Evolutionary conservation across 495 filamentous ascomycete genomes (phyloP), one percentile per base, ranked within the genome.

Genomic region (Xylaria venustula): DNA sequence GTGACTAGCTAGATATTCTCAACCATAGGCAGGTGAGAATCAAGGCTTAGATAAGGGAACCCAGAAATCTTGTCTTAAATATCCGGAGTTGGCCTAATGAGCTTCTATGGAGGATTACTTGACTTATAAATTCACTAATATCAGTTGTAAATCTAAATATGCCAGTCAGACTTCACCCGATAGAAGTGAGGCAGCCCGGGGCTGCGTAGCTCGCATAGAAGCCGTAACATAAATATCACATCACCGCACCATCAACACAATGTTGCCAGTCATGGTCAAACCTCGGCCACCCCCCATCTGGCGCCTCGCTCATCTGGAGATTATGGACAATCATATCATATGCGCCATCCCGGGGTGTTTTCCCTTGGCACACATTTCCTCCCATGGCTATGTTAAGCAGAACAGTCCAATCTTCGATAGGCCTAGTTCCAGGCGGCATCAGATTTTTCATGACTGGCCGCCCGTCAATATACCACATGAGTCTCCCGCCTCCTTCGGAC

Each of bases 401-500:
- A 19, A 80, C 58, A 26, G 60, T 63, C 60, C 62, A 79, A 47
- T 79, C 78, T 59, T 71, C 70, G 45, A 80, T 71, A 19, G 67
- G 67, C 48, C 78, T 67, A 15, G 74, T 77, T 0, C 75, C 76
- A 9, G 46, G 34, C 12, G 77, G 77, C 32, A 79, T 73, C 6
- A 60, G 26, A 9, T 65, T 75, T 55, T 69, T 76, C 76, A 80
- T 78, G 1, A 78, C 73, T 0, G 73, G 64, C 20, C 64, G 41
- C 3, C 75, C 75, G 56, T 80, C 73, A 51, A 80, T 72, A 67
- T 78, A 80, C 76, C 78, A 80, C 32, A 78, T 60, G 40, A 75
- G 17, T 22, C 50, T 68, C 32, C 64, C 70, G 2, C 58, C 61
- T 1, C 60, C 64, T 66, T 48, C 66, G 0, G 44, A 49, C 25